Percentiles rank a stretch among this genome's conserved stretches.
phyloP scores from a whole-genome alignment of 108 stramenopile species.

The Nannochloropsis gaditana region DNA sequence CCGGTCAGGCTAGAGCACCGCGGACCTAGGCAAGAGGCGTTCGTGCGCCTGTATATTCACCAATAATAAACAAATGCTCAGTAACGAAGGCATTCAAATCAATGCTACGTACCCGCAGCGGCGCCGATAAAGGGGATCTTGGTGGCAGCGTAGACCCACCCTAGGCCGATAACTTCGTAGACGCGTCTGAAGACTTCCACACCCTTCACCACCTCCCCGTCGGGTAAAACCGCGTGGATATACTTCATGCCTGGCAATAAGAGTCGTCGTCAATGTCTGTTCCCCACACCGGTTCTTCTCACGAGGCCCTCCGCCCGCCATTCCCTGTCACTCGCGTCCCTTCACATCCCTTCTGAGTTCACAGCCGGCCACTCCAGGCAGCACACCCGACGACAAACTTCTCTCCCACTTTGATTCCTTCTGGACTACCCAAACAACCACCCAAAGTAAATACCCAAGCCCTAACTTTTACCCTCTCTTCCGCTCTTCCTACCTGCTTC shows the following conservation, averaged over 20 bases:
- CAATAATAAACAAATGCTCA: neutral
- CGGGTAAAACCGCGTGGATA: constrained; percentile 23
- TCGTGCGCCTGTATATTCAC: too few relatives aligned
- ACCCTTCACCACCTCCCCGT: constrained; percentile 25
- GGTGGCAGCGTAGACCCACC: constrained; percentile 26
- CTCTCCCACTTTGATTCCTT: too few relatives aligned
- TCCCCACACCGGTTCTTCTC: too few relatives aligned
- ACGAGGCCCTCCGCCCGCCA: too few relatives aligned
- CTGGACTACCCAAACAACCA: too few relatives aligned
- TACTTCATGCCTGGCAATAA: constrained; percentile 20
- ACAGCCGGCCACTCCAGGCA: too few relatives aligned
- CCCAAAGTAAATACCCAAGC: neutral
- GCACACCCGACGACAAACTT: too few relatives aligned
- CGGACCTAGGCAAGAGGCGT: too few relatives aligned
- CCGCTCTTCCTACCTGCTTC: neutral
- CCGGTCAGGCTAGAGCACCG: too few relatives aligned
- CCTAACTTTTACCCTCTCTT: neutral
- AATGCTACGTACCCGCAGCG: constrained; percentile 19
- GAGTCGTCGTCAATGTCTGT: too few relatives aligned
- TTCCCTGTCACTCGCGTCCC: too few relatives aligned
- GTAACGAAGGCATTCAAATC: neutral
- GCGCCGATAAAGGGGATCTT: constrained; percentile 25
- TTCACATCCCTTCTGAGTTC: too few relatives aligned
- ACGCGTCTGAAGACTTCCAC: constrained; percentile 29
- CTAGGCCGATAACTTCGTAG: constrained; percentile 26